phyloP scores from a whole-genome alignment of 768 basidiomycete species.

The Crassisporium funariophilum region DNA sequence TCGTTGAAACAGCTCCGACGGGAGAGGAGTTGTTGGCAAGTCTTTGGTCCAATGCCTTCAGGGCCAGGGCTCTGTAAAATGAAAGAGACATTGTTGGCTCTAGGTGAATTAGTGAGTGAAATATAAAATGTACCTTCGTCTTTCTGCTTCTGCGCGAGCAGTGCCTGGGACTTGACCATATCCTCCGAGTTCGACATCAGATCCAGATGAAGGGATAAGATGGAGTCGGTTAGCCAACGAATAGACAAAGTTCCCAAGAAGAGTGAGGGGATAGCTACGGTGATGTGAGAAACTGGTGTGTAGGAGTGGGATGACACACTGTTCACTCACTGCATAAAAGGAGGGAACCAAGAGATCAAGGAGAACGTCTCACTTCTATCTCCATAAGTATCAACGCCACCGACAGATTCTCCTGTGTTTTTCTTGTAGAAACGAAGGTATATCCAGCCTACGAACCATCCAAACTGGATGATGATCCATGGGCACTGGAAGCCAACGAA shows the following conservation, averaged over 20 bases:
- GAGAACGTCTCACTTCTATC: conserved; percentile 97
- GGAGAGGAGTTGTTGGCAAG: conserved; percentile 67
- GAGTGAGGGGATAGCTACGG: conserved; percentile 67
- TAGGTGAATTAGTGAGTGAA: not conserved
- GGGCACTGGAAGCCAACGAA: conserved; percentile 85
- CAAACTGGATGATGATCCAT: conserved; percentile 95
- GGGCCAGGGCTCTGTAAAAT: conserved; percentile 77
- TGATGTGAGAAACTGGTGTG: conserved; percentile 7
- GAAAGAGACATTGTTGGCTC: conserved; percentile 1
- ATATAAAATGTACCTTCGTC: conserved; percentile 77
- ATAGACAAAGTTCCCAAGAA: conserved; percentile 69
- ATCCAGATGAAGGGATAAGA: conserved; percentile 64
- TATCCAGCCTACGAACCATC: conserved; percentile 96
- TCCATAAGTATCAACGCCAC: conserved; percentile 75
- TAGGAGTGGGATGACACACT: not conserved
- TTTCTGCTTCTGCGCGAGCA: conserved; percentile 94
- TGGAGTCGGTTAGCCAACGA: conserved; percentile 67
- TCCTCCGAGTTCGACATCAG: conserved; percentile 72
- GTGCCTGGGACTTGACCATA: conserved; percentile 82
- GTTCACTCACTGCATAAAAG: conserved; percentile 80
- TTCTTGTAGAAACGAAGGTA: conserved; percentile 98
- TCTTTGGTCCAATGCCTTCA: conserved; percentile 95
- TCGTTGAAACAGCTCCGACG: conserved; percentile 35
- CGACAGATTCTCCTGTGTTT: conserved; percentile 63
- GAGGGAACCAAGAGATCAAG: conserved; percentile 95